These are phyloP conservation scores for Martensiomyces pterosporus DNA, from an alignment of 192 early-diverging fungal species.

Conservation along the genomic window DNA sequence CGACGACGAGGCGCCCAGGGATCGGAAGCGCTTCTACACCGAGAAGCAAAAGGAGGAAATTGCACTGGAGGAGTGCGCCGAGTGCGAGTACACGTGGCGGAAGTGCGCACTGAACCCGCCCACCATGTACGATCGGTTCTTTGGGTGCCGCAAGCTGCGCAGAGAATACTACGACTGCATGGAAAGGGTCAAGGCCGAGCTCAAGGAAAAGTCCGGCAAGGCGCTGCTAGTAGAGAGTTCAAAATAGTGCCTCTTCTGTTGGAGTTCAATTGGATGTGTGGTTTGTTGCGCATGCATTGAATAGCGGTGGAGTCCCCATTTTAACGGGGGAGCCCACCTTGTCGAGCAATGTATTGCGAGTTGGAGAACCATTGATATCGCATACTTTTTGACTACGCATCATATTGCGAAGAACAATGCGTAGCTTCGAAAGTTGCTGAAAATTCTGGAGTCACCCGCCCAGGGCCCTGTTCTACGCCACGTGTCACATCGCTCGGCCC, in stretches of 20 bases:
- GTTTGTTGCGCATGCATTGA: too few species aligned
- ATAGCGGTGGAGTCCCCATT: too few species aligned
- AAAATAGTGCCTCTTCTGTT: neutral
- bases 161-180: slow-evolving; percentile 19
- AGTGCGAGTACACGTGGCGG: slow-evolving; percentile 33
- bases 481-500: too few species aligned
- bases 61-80: slow-evolving; percentile 31
- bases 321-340: too few species aligned
- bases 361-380: slow-evolving; percentile 7
- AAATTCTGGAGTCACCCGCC: too few species aligned
- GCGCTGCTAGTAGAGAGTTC: neutral
- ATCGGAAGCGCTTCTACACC: slow-evolving; percentile 33
- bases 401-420: slow-evolving; percentile 18
- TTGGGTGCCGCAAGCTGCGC: slow-evolving; percentile 20
- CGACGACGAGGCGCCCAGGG: slow-evolving; percentile 26
- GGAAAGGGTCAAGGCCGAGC: slow-evolving; percentile 13
- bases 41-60: slow-evolving; percentile 32
- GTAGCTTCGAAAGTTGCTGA: slow-evolving; percentile 46
- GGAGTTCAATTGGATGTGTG: too few species aligned
- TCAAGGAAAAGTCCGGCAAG: slow-evolving; percentile 18
- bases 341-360: too few species aligned
- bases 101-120: slow-evolving; percentile 29
- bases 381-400: slow-evolving; percentile 35
- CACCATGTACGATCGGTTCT: slow-evolving; percentile 15
- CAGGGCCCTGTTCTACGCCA: too few species aligned